Conservation (phyloP, 2,329 filamentous ascomycete species). For the Pestalotiopsis fici region DNA sequence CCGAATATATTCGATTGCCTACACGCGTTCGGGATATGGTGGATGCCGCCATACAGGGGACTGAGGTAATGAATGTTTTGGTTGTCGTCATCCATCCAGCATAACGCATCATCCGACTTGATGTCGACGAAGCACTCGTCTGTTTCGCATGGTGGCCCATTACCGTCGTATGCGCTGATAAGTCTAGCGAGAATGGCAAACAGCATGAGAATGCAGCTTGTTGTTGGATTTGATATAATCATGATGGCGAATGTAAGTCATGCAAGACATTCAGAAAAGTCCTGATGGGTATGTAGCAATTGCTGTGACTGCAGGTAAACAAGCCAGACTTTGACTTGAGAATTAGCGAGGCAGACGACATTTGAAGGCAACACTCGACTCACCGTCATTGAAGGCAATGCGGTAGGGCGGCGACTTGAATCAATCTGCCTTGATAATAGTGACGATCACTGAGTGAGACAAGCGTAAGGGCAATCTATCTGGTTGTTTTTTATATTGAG, state of each 20-base stretch:
- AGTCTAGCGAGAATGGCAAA: not conserved
- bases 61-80: not conserved
- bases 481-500: no score
- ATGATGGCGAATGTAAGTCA: not conserved
- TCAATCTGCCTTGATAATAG: no score
- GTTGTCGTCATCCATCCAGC: not conserved
- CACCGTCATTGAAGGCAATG: no score
- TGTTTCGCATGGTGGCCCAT: not conserved
- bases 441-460: no score
- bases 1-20: slow-evolving; percentile 1
- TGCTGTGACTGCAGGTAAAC: no score
- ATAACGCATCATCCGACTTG: not conserved
- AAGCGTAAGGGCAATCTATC: no score
- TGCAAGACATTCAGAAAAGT: not conserved
- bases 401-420: no score
- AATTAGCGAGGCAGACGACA: no score
- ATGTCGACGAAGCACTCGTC: not conserved
- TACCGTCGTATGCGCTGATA: not conserved
- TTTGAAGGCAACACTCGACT: no score
- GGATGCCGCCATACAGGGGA: not conserved
- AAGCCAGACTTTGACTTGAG: no score
- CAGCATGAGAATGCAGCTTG: not conserved
- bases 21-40: not conserved
- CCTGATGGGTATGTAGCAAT: no score
- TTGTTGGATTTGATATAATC: not conserved